Conservation (phyloP, 495 filamentous ascomycete species). For the Darksidea phi region DNA sequence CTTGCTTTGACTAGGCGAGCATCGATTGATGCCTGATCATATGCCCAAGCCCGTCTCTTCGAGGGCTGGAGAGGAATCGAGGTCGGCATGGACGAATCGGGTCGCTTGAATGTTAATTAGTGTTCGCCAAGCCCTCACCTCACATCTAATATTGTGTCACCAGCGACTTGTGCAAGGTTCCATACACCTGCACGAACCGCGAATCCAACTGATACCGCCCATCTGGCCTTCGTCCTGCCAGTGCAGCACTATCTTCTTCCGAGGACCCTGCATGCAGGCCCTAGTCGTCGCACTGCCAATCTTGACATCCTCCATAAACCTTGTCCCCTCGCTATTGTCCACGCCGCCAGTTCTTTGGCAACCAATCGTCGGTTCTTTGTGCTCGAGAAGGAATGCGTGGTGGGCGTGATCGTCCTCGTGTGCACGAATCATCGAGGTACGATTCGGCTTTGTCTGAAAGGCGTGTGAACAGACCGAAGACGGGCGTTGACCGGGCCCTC, state of each 20-base stretch:
- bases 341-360: no score
- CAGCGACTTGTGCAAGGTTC: neutral
- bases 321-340: no score
- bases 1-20: neutral
- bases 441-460: no score
- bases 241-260: neutral
- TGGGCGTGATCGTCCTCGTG: no score
- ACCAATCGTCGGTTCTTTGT: no score
- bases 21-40: neutral
- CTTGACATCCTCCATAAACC: neutral
- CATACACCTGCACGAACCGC: neutral
- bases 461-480: no score
- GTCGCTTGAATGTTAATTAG: neutral
- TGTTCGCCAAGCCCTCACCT: neutral
- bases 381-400: no score
- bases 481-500: no score
- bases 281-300: neutral
- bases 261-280: conserved; percentile 2
- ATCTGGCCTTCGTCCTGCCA: no score
- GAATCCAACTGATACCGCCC: neutral
- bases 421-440: no score
- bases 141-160: neutral
- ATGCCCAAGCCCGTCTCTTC: neutral
- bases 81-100: neutral
- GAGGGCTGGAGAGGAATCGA: neutral